Conservation (phyloP, 2,329 filamentous ascomycete species). For the Colletotrichum godetiae region DNA sequence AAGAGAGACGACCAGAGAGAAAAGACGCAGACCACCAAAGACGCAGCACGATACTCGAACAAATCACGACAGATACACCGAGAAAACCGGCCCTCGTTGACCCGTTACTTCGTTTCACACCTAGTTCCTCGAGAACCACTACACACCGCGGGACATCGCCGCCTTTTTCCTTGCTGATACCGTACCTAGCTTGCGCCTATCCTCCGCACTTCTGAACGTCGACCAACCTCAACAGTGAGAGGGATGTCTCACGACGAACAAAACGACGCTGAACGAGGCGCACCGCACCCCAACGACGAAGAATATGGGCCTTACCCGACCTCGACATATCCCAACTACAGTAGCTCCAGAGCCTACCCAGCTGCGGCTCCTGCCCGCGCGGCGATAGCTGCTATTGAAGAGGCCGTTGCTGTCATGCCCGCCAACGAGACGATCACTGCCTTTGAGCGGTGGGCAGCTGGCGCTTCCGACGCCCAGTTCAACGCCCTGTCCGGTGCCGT, state of each 20-base stretch:
- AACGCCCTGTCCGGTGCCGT: constrained; percentile 89
- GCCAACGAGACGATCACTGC: constrained; percentile 48
- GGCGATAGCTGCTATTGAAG: constrained; percentile 25
- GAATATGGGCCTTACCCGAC: constrained; percentile 50
- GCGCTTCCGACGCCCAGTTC: constrained; percentile 72
- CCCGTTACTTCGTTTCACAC: constrained; percentile 27
- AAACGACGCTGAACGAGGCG: constrained; percentile 41
- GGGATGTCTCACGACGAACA: constrained; percentile 65
- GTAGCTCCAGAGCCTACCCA: constrained; percentile 36
- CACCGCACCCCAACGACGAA: constrained; percentile 44
- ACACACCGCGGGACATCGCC: not conserved
- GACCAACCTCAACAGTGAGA: constrained; percentile 23
- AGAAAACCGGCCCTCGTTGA: constrained; percentile 13
- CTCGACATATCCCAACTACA: constrained; percentile 37
- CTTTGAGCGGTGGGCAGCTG: constrained; percentile 66
- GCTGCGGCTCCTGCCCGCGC: constrained; percentile 26
- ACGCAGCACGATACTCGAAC: constrained; percentile 4
- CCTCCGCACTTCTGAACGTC: constrained; percentile 2
- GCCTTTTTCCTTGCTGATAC: not conserved
- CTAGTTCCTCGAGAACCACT: not conserved
- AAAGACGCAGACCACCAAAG: not conserved
- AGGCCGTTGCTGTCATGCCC: constrained; percentile 36
- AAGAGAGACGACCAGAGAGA: not conserved
- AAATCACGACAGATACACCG: not conserved
- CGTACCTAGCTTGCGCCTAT: not conserved